Percentiles rank a stretch among this genome's conserved stretches.
Evolutionary conservation across 257 asterid genomes (phyloP).

Genomic region (Ophiorrhiza pumila): DNA sequence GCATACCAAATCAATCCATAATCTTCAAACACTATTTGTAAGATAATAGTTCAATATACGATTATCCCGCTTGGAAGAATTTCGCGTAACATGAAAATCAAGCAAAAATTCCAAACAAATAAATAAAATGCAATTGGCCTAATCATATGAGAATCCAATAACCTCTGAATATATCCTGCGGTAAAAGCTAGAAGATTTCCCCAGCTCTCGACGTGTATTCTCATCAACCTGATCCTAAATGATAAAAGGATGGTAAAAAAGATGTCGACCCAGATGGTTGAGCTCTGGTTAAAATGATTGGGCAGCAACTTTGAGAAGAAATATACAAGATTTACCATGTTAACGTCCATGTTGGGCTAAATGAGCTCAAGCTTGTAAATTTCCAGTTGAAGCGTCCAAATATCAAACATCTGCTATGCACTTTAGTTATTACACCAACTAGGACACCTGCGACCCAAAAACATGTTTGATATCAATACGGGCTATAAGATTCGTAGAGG

Average conservation of each 20-base stretch:
- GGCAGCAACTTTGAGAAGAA: not conserved
- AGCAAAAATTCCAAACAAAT: not conserved
- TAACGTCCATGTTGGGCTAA: not conserved
- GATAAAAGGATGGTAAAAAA: not conserved
- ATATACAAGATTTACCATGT: conserved; percentile 11
- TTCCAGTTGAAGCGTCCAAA: not conserved
- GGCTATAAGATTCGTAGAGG: too few species aligned
- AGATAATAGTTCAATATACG: not conserved
- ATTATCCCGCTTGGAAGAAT: not conserved
- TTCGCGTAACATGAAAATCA: not conserved
- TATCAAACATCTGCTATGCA: conserved; percentile 20
- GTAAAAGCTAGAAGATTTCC: conserved; percentile 53
- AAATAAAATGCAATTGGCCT: not conserved
- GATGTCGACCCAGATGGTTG: not conserved
- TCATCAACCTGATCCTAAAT: conserved; percentile 37
- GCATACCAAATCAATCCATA: conserved; percentile 14
- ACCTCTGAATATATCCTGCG: conserved; percentile 74
- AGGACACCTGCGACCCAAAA: too few species aligned
- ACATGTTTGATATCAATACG: too few species aligned
- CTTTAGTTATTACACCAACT: not conserved
- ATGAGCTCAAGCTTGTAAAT: not conserved
- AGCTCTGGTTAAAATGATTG: not conserved
- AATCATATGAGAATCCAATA: not conserved
- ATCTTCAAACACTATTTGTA: not conserved
- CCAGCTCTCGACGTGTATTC: conserved; percentile 27